Evolutionary conservation across 768 basidiomycete genomes (phyloP), one percentile per base, ranked within the genome.

Genomic region (Stropharia rugosoannulata): DNA sequence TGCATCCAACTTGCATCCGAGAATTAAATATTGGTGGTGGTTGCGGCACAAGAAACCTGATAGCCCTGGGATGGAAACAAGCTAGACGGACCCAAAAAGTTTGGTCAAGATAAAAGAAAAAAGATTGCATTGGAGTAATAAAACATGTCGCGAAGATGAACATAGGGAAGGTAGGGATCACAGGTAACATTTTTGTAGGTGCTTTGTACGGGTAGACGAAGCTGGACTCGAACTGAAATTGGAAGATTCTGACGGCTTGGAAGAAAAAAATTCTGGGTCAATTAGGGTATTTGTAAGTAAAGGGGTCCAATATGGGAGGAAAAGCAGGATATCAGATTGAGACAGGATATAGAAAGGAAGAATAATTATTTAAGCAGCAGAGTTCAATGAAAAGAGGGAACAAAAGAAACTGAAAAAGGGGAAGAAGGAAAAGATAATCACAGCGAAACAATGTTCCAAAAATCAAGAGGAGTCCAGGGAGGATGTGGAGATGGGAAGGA

Each of bases 231-330:
- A 47, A 36, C 42, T 53, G 27, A 43, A 52, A 27, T 18, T 37
- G 54, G 13, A 51, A 49, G 44, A 32, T 29, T 47, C 16, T 49
- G 49, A 54, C 41, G 46, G 49, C 19, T 47, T 44, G 35, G 37
- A 48, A 43, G n/a, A 53, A 51, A 45, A 27, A 50, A 11, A 27
- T 18, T 42, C 19, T 37, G 39, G 45, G 51, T 49, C 16, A 44
- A 62, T 62, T 59, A 62, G 53, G 61, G 61, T 55, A 62, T 62
- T 49, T 39, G 25, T 44, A 56, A 44, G 49, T 45, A 51, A 54
- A 51, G 25, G 45, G 43, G 54, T 51, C 52, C 51, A 52, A 52
- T 41, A 41, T 43, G 39, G 37, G 51, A 55, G 42, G 40, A 32
- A 32, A 15, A 50, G 42, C 41, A 16, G 49, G 51, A 59, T 46